Evolutionary conservation across 768 basidiomycete genomes (phyloP), one percentile per base, ranked within the genome.

Genomic region (Hirschioporus abietinus): DNA sequence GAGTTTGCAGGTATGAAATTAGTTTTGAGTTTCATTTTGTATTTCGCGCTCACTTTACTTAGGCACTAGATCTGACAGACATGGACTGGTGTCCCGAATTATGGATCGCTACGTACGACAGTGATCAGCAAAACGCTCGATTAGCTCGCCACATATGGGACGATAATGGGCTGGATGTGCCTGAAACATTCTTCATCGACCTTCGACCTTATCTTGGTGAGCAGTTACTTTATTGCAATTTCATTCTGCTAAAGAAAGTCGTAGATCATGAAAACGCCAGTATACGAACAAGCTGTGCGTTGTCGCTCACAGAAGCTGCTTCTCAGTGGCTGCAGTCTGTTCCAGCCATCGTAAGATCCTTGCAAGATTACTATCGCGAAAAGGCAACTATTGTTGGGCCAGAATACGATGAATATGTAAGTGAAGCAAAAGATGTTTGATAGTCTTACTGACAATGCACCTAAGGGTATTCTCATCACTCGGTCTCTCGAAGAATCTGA

Each of bases 61-160:
- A 98, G 93, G 91, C 95, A 0, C 90, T 99, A 70, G 97, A 99
- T 76, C 76, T 99, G 61, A 98, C 96, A 0, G 96, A 99, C 62
- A 75, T 94, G 42, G 95, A 97, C 68, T 99, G 95, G 91, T 92
- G 91, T 1, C 86, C 91, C 0, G 88, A 92, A 73, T 76, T 99
- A 0, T 93, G 93, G 88, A 83, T 98, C 52, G 91, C 91, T 4
- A 88, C 85, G 64, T 94, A 98, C 70, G 97, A 99, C 67, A 88
- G 87, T 64, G 90, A 91, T 68, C 93, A 95, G 71, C 93, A 96
- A 72, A 98, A 96, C 70, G 88, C 88, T 0, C 82, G 90, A 63
- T 79, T 98, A 57, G 95, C 96, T 18, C 78, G 79, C 25, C 87
- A 89, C 68, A 78, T 93, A 10, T 99, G 96, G 96, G 96, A 97